A percentile compares a stretch with the other conserved stretches of the same genome.
These are phyloP conservation scores for Dioscorea cayenensis DNA, from an alignment of 116 monocot species.

Conservation along the genomic window DNA sequence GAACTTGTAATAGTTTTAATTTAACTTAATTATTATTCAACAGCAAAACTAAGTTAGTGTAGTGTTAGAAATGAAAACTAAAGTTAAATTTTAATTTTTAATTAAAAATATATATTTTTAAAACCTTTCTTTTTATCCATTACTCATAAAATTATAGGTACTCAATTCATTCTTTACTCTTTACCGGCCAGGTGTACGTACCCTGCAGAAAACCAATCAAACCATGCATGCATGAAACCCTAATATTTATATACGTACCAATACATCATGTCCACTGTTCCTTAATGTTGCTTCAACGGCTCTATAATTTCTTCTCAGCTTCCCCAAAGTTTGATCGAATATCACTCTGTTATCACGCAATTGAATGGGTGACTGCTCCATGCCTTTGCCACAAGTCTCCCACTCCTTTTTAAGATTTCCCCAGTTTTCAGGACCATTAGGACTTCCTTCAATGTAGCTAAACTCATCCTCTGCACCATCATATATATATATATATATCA, in stretches of 20 bases:
- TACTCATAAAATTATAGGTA: neutral
- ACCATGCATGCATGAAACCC: neutral
- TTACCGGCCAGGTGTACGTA: too few relatives aligned
- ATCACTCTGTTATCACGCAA: slow-evolving; percentile 10
- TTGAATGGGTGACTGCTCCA: slow-evolving; percentile 23
- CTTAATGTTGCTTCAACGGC: slow-evolving; percentile 16
- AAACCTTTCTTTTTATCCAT: too few relatives aligned
- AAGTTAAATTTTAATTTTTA: too few relatives aligned
- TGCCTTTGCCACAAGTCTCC: slow-evolving; percentile 9
- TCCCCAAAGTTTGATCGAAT: slow-evolving; percentile 7
- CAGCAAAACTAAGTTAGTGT: too few relatives aligned
- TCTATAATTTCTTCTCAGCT: slow-evolving; percentile 14
- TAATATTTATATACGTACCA: slow-evolving; percentile 14
- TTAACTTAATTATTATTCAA: too few relatives aligned
- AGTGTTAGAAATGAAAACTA: too few relatives aligned
- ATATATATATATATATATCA: neutral
- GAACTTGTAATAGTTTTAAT: too few relatives aligned
- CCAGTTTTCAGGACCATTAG: slow-evolving; percentile 13
- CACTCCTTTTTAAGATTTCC: slow-evolving; percentile 16
- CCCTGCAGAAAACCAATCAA: too few relatives aligned
- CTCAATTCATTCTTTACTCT: neutral
- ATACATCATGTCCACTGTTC: slow-evolving; percentile 35
- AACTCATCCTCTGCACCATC: slow-evolving; percentile 9
- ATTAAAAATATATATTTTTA: too few relatives aligned
- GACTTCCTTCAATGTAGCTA: slow-evolving; percentile 9